Evolutionary conservation across 805 yeast genomes (phyloP), one percentile per base, ranked within the genome.

Genomic region (Candida endomychidarum): DNA sequence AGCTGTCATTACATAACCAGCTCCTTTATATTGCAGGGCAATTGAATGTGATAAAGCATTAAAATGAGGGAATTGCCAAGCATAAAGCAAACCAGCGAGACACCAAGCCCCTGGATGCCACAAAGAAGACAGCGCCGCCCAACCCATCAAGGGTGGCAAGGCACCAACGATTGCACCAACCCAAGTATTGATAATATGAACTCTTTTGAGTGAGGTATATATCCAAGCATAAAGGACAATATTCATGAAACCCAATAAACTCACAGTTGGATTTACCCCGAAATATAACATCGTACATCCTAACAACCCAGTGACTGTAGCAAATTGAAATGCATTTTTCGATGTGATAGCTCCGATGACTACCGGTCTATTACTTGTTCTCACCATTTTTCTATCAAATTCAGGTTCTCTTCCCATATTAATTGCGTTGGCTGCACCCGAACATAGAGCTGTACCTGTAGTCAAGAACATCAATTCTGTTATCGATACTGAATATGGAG

Each of bases 161-260:
- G 97, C 99, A 3, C 99, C 99, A 3, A 93, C 99, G n/a, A 93
- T 60, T 0, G 99, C 99, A 14, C 99, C 99, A 2, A 93, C 93
- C 99, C 99, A 93, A 0, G 99, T 93, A 61, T 93, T 93, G 28
- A 86, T 59, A 37, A 93, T 91, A 17, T 86, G 81, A 44, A 73
- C 78, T 41, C 99, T 75, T 57, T 93, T 93, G 58, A 93, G 65
- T 0, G 96, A 83, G 0, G 99, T 93, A 65, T 93, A 93, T 0
- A 83, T 62, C 85, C 98, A 90, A 0, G 95, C 81, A 56, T 93
- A 93, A 8, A 93, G 72, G 1, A 77, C 78, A 37, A 93, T 87
- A 59, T 93, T 93, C 5, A 79, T 55, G 1, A 78, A 74, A 2
- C 97, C 98, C n/a, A 93, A 70, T 1, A 70, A 54, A 0, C 96